Percentiles rank a stretch among this genome's conserved stretches.
phyloP scores from a whole-genome alignment of 495 filamentous ascomycete genomes.

The Cercophora samala region DNA sequence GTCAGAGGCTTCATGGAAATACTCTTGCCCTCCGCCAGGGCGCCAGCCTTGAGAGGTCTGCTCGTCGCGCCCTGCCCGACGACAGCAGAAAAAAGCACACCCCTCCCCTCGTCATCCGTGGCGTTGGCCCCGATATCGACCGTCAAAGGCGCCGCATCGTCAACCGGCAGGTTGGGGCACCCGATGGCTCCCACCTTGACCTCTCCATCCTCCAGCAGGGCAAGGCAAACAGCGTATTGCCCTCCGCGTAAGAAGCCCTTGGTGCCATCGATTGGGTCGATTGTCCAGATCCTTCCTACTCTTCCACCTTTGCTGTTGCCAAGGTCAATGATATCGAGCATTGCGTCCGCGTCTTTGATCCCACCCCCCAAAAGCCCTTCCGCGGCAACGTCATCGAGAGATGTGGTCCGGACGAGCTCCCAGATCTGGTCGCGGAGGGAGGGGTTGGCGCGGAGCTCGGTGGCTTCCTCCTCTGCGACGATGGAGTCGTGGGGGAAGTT shows the following conservation, averaged over 20 bases:
- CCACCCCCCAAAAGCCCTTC: slow-evolving; percentile 64
- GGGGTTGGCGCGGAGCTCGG: slow-evolving; percentile 64
- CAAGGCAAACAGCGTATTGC: slow-evolving; percentile 95
- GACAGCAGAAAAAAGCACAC: slow-evolving; percentile 81
- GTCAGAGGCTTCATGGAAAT: slow-evolving; percentile 75
- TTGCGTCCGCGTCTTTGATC: slow-evolving; percentile 63
- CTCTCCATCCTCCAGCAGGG: slow-evolving; percentile 86
- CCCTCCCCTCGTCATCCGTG: slow-evolving; percentile 62
- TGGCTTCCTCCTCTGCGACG: slow-evolving; percentile 92
- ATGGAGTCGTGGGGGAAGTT: slow-evolving; percentile 90
- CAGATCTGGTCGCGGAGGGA: slow-evolving; percentile 71
- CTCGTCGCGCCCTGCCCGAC: slow-evolving; percentile 71
- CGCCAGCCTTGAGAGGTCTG: slow-evolving; percentile 61
- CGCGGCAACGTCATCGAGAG: slow-evolving; percentile 65
- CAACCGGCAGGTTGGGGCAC: slow-evolving; percentile 89
- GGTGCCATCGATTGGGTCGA: slow-evolving; percentile 97
- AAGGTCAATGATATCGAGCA: slow-evolving; percentile 82
- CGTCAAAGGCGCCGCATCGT: slow-evolving; percentile 65
- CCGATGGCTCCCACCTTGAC: slow-evolving; percentile 92
- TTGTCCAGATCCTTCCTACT: slow-evolving; percentile 86
- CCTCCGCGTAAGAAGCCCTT: slow-evolving; percentile 96
- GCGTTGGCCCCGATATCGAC: slow-evolving; percentile 65
- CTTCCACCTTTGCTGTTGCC: slow-evolving; percentile 77
- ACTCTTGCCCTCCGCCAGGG: slow-evolving; percentile 54
- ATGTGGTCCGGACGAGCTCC: slow-evolving; percentile 69